Evolutionary conservation across 306 rosid species (phyloP), one percentile per base, ranked within the genome.

Genomic region (Sicyos baderoa): DNA sequence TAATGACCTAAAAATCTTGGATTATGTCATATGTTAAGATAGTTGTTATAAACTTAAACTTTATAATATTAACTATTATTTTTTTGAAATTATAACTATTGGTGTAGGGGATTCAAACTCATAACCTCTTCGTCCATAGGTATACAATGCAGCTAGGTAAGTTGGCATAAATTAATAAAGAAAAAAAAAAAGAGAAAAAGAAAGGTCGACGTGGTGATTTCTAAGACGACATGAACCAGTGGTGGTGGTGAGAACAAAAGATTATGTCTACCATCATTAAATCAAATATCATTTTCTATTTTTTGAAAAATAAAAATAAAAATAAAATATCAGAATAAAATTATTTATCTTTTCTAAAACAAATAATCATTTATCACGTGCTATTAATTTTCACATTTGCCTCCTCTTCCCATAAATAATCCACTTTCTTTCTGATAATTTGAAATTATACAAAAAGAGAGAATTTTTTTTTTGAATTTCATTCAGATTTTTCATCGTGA

Each of bases 311-410:
- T n/a, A n/a, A 29, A 29, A 29, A 29, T 29, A 1, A n/a, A n/a
- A n/a, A n/a, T n/a, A n/a, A n/a, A n/a, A n/a, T n/a, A n/a, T n/a
- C n/a, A n/a, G n/a, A n/a, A n/a, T n/a, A n/a, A n/a, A n/a, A n/a
- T n/a, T n/a, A n/a, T n/a, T 29, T 29, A 29, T 29, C 35, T 29
- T 29, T 29, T 29, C 4, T 0, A 3, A 29, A 18, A 64, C 64
- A 29, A 29, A 29, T n/a, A 29, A 29, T 29, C 35, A 65, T 44
- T 66, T 66, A 45, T 47, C 40, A 66, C 71, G 71, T 66, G 51
- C 40, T 29, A 29, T 29, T 6, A n/a, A 16, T 13, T 11, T 66
- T n/a, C 16, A 13, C 3, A 0, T 59, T 40, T 7, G 0, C 45
- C 45, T 2, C 0, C 11, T 40, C 53, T 18, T 54, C 7, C 37